These are phyloP conservation scores for Exophiala bonariae DNA, from an alignment of 2,329 filamentous ascomycete genomes.

Conservation along the genomic window DNA sequence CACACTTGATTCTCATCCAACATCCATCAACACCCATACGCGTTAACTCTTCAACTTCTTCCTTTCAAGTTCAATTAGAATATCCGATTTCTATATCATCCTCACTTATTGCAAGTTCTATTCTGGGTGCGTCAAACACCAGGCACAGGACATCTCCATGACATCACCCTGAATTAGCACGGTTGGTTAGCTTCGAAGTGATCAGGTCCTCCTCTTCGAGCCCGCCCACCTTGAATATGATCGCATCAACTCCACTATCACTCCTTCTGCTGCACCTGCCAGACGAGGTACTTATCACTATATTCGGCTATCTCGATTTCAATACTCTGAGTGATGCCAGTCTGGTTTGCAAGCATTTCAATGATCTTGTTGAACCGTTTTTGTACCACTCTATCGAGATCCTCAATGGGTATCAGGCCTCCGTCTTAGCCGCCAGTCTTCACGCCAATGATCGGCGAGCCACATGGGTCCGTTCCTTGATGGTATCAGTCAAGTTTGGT, in stretches of 20 bases:
- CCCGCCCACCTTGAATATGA: conserved; percentile 21
- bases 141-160: too few relatives aligned
- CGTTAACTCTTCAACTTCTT: too few relatives aligned
- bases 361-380: conserved; percentile 24
- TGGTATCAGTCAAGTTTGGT: conserved; percentile 27
- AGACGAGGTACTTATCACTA: conserved; percentile 26
- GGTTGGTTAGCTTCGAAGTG: too few relatives aligned
- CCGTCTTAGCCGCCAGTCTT: conserved; percentile 17
- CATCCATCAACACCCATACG: too few relatives aligned
- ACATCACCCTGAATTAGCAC: too few relatives aligned
- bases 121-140: too few relatives aligned
- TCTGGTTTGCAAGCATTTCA: conserved; percentile 23
- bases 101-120: too few relatives aligned
- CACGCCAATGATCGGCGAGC: conserved; percentile 20
- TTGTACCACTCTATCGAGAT: conserved; percentile 25
- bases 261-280: conserved; percentile 25
- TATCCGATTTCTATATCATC: too few relatives aligned
- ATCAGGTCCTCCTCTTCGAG: too few relatives aligned
- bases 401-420: conserved; percentile 20
- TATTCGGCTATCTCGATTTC: conserved; percentile 25
- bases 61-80: too few relatives aligned
- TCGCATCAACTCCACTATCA: conserved; percentile 16
- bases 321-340: conserved; percentile 14
- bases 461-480: conserved; percentile 23
- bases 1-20: too few relatives aligned